Base-by-base conservation (phyloP, 148 eudicot species). In the Bassia scoparia region DNA sequence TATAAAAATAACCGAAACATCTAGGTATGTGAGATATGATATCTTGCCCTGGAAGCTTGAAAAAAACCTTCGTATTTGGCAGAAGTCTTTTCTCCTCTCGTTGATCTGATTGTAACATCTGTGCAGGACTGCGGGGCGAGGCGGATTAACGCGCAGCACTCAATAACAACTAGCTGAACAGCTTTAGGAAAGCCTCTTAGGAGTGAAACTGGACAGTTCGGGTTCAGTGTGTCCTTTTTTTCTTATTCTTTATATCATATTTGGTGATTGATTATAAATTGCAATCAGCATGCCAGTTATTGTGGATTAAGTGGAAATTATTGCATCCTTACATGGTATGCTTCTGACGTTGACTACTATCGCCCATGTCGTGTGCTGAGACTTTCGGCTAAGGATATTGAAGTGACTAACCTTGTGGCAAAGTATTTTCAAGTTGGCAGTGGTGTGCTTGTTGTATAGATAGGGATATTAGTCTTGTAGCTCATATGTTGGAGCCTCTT, bases 121-220 rank as follows among this genome's bases (percentile, higher is more conserved):
- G 41, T 86, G 86, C 98, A 93, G 98, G 87, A 83, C 79, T 79
- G 72, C 76, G 64, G 70, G 83, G 62, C 89, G 98, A 58, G 87
- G 88, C 10, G 98, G 90, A 71, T 75, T 87, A 79, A 89, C 88
- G 44, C 94, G 98, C 67, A 85, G 88, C 87, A 84, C 87, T 69
- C 94, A 90, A 84, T 93, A 83, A 80, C 88, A 52, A 65, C 77
- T 69, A 78, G 79, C 73, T 60, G 43, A 48, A 26, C 61, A 52
- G 75, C 12, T 27, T 66, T 80, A 73, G 77, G 78, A 76, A 41
- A 41, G 75, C 55, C 53, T 20, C 44, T 31, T 70, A 70, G 81
- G 69, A 82, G 77, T 73, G 29, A 73, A 66, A 71, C 78, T 74
- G 80, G 74, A 70, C 33, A 68, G 82, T 63, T 74, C 67, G 75